Base-by-base conservation (phyloP, 805 yeast species). In the Candida corydali region DNA sequence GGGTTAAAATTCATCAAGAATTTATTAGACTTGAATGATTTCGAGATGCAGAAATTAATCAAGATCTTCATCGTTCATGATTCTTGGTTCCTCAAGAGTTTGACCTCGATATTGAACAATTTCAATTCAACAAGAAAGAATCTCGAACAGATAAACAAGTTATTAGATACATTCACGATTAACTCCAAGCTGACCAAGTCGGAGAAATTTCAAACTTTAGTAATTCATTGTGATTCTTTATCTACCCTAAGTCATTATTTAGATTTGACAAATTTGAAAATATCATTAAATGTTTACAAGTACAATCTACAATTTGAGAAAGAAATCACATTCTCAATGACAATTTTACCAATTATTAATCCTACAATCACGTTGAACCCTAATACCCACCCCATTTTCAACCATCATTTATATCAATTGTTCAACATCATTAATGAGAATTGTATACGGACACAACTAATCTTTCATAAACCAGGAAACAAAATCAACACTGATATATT, bases 31-130 rank as follows among this genome's bases (percentile, higher is more conserved):
- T 18, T 23, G 12, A 69, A 73, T 11, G 34, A 42, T 16, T 49
- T 58, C n/a, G 71, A 73, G 36, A 67, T 74, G 27, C 46, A 51
- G 19, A 61, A 62, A 38, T 59, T 91, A 29, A 62, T 64, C 35
- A 81, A 78, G 50, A 66, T 87, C 3, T 83, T 81, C 44, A 73
- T 89, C 20, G 95, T 91, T 2, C 97, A 91, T 59, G 96, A 89
- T 47, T 82, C 84, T 32, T 88, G 96, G 93, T 75, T 89, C 60
- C 75, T 86, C 18, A 77, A 87, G 48, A 81, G 95, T 0, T 73
- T 86, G 25, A 75, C 83, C 11, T 88, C 84, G 37, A 72, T 87
- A 17, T 63, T 86, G 41, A 69, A 79, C 38, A 83, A 81, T 50
- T 79, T 84, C 37, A 55, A 57, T 36, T 27, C 53, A n/a, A 64